Conservation (phyloP, 805 yeast genomes). For the Candida multigemmis region DNA sequence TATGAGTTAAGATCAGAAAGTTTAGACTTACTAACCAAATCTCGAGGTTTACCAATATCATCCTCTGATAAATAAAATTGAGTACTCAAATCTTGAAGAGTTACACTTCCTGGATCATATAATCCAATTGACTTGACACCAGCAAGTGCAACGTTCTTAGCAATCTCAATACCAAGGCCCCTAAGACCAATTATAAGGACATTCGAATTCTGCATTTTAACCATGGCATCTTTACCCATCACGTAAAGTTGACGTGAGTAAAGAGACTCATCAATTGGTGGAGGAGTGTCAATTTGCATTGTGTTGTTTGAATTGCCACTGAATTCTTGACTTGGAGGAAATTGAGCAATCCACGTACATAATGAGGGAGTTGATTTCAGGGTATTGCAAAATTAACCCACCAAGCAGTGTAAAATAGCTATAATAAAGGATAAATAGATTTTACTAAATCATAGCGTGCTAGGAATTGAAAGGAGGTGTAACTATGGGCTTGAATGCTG, state of each 20-base stretch:
- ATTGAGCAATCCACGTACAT: too few relatives aligned
- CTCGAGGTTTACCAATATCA: slow-evolving; percentile 78
- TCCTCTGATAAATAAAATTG: slow-evolving; percentile 72
- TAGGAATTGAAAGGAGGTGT: too few relatives aligned
- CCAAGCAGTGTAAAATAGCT: too few relatives aligned
- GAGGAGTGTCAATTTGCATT: slow-evolving; percentile 37
- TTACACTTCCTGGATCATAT: slow-evolving; percentile 70
- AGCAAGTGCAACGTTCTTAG: slow-evolving; percentile 92
- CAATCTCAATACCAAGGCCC: slow-evolving; percentile 94
- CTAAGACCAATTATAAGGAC: slow-evolving; percentile 85
- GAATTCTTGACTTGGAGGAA: too few relatives aligned
- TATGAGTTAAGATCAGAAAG: slow-evolving; percentile 81
- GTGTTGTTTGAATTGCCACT: too few relatives aligned
- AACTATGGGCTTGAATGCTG: too few relatives aligned
- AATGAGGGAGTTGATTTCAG: too few relatives aligned
- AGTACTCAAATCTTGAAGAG: slow-evolving; percentile 68
- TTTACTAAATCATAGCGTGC: too few relatives aligned
- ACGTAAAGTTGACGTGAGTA: slow-evolving; percentile 97
- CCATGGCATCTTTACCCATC: slow-evolving; percentile 96
- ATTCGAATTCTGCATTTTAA: slow-evolving; percentile 88
- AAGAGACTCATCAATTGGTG: slow-evolving; percentile 79
- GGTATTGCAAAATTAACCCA: too few relatives aligned
- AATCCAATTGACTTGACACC: slow-evolving; percentile 89
- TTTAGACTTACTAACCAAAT: slow-evolving; percentile 54
- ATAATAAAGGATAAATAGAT: too few relatives aligned